A percentile compares a stretch with the other conserved stretches of the same genome.
Conservation (phyloP, 768 basidiomycete species). For the Tulasnella sp. region DNA sequence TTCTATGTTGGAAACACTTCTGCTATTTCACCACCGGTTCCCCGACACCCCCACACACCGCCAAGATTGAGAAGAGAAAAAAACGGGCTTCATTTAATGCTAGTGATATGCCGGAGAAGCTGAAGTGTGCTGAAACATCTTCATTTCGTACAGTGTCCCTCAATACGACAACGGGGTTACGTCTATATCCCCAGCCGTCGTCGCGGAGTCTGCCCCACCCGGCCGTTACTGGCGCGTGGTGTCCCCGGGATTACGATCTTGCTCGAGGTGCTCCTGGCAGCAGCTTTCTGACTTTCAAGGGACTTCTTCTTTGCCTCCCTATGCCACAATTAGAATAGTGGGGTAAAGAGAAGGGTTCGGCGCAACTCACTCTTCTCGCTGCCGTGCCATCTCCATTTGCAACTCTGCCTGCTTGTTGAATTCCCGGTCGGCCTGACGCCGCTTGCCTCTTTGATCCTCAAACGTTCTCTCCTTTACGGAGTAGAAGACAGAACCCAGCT, state of each 20-base stretch:
- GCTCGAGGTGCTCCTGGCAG: constrained; percentile 36
- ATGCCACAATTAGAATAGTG: constrained; percentile 16
- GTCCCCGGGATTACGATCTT: constrained; percentile 73
- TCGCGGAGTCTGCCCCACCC: constrained; percentile 64
- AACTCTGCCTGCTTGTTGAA: constrained; percentile 86
- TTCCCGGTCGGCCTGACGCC: constrained; percentile 70
- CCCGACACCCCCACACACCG: too few relatives aligned
- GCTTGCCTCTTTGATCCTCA: constrained; percentile 62
- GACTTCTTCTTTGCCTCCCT: constrained; percentile 36
- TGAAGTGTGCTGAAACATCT: too few relatives aligned
- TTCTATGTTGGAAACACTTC: too few relatives aligned
- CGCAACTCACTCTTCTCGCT: constrained; percentile 55
- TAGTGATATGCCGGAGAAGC: too few relatives aligned
- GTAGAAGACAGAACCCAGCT: constrained; percentile 92
- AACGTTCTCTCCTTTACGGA: constrained; percentile 98
- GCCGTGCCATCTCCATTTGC: constrained; percentile 75
- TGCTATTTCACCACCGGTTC: too few relatives aligned
- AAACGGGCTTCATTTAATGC: too few relatives aligned
- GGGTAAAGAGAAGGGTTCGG: background rate
- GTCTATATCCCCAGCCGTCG: constrained; percentile 59
- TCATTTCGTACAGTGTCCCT: too few relatives aligned
- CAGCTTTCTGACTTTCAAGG: constrained; percentile 48
- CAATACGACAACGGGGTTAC: too few relatives aligned
- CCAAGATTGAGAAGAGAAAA: too few relatives aligned
- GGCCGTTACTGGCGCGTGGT: constrained; percentile 51